phyloP scores from a whole-genome alignment of 139 green algal species.

The Coelastrella sp. region DNA sequence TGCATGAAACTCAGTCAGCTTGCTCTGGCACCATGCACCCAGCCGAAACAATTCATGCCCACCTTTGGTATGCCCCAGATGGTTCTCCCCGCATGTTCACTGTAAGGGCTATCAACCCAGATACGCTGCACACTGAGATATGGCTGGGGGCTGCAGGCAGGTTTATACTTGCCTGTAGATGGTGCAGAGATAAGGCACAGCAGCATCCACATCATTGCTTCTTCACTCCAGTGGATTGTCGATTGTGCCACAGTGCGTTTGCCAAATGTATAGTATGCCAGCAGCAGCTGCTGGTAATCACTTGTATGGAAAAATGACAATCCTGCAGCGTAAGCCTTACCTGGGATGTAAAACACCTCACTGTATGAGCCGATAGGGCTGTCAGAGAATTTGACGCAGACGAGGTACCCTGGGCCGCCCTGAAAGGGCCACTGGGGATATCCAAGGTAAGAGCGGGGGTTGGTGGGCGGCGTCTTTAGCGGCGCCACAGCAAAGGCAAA shows the following conservation, averaged over 20 bases:
- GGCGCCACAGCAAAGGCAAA: constrained; percentile 17
- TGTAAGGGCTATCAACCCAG: constrained; percentile 26
- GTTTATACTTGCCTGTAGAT: neutral
- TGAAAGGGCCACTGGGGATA: constrained; percentile 26
- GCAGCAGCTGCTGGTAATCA: too few relatives aligned
- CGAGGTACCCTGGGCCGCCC: constrained; percentile 2
- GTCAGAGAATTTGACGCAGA: constrained; percentile 36
- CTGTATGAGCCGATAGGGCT: constrained; percentile 8
- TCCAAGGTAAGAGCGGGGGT: neutral
- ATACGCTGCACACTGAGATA: constrained; percentile 8
- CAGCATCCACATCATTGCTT: too few relatives aligned
- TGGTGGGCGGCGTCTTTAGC: neutral
- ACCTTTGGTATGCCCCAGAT: constrained; percentile 41
- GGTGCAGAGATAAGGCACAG: neutral
- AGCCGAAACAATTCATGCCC: neutral
- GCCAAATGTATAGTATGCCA: too few relatives aligned
- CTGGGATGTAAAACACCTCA: constrained; percentile 33
- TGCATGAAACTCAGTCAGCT: neutral
- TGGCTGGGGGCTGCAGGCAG: neutral
- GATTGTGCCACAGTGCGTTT: too few relatives aligned
- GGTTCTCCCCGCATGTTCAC: neutral
- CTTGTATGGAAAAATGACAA: too few relatives aligned
- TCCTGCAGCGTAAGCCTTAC: neutral
- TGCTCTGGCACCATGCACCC: neutral
- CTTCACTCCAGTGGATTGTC: too few relatives aligned